Conservation (phyloP, 208 protist genomes). For the Crithidia bombi region DNA sequence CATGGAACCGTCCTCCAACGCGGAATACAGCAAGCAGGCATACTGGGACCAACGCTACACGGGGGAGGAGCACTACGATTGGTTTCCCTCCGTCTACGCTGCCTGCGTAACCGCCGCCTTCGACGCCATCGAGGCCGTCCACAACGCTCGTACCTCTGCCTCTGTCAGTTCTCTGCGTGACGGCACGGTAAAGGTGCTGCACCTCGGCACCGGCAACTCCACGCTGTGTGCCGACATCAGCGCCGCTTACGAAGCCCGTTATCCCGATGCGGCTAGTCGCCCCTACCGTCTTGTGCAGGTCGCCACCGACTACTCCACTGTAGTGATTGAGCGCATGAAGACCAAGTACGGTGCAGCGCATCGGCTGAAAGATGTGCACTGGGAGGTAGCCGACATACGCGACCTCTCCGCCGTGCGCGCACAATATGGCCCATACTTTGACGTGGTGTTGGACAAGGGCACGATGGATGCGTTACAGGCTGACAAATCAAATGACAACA, state of each 20-base stretch:
- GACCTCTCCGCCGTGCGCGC: slow-evolving; percentile 48
- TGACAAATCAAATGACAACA: slow-evolving; percentile 45
- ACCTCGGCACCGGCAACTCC: slow-evolving; percentile 86
- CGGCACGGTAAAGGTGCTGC: slow-evolving; percentile 56
- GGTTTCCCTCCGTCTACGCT: slow-evolving; percentile 80
- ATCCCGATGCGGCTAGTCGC: slow-evolving; percentile 8
- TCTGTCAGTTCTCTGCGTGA: not conserved
- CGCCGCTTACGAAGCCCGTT: slow-evolving; percentile 31
- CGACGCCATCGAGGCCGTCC: slow-evolving; percentile 47
- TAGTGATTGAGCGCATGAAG: slow-evolving; percentile 81
- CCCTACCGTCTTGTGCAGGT: slow-evolving; percentile 68
- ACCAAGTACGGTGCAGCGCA: slow-evolving; percentile 36
- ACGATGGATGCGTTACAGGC: slow-evolving; percentile 89
- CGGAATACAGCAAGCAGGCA: slow-evolving; percentile 65
- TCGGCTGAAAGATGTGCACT: slow-evolving; percentile 46
- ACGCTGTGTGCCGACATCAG: slow-evolving; percentile 68
- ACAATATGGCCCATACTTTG: slow-evolving; percentile 62
- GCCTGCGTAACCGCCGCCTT: slow-evolving; percentile 55
- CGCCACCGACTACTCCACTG: slow-evolving; percentile 81
- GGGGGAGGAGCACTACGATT: slow-evolving; percentile 78
- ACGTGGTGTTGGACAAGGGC: slow-evolving; percentile 83
- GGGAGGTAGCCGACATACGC: slow-evolving; percentile 81
- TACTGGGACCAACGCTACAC: slow-evolving; percentile 84
- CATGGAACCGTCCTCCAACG: slow-evolving; percentile 47
- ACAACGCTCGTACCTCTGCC: slow-evolving; percentile 1